phyloP scores from a whole-genome alignment of 192 early-diverging fungal species.

The Dimargaris xerosporica region DNA sequence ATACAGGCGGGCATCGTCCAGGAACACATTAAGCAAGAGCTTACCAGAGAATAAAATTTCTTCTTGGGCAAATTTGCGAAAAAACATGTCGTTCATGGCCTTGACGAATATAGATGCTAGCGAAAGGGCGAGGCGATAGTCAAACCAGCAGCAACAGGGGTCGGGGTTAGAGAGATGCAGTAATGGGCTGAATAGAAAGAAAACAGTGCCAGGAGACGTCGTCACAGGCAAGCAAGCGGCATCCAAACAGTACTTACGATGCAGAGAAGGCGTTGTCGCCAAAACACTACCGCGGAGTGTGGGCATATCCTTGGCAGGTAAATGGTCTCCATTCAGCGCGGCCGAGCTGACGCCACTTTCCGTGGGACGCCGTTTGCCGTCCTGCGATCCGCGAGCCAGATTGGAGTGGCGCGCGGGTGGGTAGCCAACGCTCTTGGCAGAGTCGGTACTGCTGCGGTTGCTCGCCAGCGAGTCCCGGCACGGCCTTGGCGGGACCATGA shows the following conservation, averaged over 20 bases:
- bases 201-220: background rate
- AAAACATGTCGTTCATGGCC: conserved; percentile 29
- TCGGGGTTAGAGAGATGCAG: background rate
- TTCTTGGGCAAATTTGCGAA: conserved; percentile 30
- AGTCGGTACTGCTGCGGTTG: background rate
- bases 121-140: no score
- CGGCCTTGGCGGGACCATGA: no score
- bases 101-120: conserved; percentile 22
- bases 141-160: no score
- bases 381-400: background rate
- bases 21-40: no score
- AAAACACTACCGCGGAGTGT: no score
- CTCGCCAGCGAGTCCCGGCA: no score
- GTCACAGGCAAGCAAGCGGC: background rate
- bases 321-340: background rate
- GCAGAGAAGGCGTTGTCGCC: no score
- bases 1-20: no score
- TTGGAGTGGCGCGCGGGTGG: no score
- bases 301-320: no score
- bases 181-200: no score
- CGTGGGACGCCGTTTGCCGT: background rate
- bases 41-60: conserved; percentile 26
- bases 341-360: background rate
- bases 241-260: background rate
- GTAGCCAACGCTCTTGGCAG: background rate